phyloP scores from a whole-genome alignment of 2,329 filamentous ascomycete species.

The Fusarium multiceps region DNA sequence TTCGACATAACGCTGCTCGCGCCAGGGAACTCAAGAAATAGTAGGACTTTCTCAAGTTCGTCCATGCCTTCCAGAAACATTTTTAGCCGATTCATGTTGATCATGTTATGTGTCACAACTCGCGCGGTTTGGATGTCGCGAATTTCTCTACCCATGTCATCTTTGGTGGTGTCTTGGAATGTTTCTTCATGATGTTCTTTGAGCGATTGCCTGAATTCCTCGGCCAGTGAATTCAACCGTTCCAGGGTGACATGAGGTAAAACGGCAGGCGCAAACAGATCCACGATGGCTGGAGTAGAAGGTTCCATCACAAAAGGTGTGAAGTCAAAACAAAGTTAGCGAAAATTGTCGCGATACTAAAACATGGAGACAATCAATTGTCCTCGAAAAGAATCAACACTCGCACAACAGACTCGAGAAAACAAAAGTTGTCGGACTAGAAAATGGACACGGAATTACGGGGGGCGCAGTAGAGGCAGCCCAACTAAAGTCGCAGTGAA shows the following conservation, averaged over 20 bases:
- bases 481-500: background rate
- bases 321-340: background rate
- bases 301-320: too few relatives aligned
- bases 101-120: background rate
- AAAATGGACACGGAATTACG: background rate
- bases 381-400: background rate
- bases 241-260: background rate
- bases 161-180: background rate
- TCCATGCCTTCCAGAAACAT: constrained; percentile 7
- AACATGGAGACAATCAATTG: background rate
- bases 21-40: background rate
- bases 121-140: background rate
- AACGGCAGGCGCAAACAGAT: background rate
- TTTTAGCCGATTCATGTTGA: constrained; percentile 11
- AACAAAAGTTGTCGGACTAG: background rate
- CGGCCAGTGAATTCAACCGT: background rate
- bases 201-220: background rate
- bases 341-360: background rate
- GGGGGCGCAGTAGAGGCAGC: background rate
- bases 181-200: constrained; percentile 1
- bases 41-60: background rate
- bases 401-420: background rate
- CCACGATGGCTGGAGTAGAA: background rate
- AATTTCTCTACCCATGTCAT: background rate
- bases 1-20: background rate